Conservation (phyloP, 2,329 filamentous ascomycete species). For the Fusarium odoratissimum region DNA sequence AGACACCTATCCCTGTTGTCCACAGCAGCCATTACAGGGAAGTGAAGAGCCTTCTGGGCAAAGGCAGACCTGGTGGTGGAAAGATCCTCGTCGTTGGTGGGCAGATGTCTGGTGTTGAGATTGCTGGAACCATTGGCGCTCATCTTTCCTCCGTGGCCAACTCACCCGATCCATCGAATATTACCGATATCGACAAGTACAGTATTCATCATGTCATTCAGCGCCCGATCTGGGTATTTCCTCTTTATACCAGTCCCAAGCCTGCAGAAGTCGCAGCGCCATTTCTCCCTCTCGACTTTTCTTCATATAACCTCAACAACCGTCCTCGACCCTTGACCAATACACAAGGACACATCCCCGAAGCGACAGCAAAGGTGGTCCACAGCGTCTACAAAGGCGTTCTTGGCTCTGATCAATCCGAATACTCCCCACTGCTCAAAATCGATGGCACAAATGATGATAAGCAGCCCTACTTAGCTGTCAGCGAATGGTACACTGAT, state of each 20-base stretch:
- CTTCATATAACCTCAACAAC: constrained; percentile 75
- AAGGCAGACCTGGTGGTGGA: constrained; percentile 54
- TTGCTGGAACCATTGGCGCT: constrained; percentile 76
- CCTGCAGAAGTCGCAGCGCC: constrained; percentile 61
- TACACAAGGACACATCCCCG: constrained; percentile 71
- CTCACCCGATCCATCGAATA: constrained; percentile 57
- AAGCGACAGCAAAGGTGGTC: constrained; percentile 64
- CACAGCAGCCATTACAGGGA: constrained; percentile 77
- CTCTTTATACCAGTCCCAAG: constrained; percentile 66
- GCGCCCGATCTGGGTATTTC: constrained; percentile 78
- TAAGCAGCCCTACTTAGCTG: constrained; percentile 72
- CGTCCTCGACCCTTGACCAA: constrained; percentile 70
- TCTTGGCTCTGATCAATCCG: constrained; percentile 66
- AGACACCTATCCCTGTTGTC: constrained; percentile 61
- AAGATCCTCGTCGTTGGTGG: constrained; percentile 82
- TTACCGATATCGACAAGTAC: constrained; percentile 61
- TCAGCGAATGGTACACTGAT: constrained; percentile 78
- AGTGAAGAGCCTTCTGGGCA: constrained; percentile 60
- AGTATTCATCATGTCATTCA: constrained; percentile 76
- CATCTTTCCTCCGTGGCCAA: constrained; percentile 74
- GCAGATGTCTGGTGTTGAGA: constrained; percentile 85
- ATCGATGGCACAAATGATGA: constrained; percentile 55
- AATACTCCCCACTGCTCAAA: constrained; percentile 58
- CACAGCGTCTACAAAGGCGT: constrained; percentile 63
- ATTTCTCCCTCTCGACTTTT: constrained; percentile 79